Evolutionary conservation across 2,329 filamentous ascomycete genomes (phyloP).

Genomic region (Colletotrichum neosansevieriae): DNA sequence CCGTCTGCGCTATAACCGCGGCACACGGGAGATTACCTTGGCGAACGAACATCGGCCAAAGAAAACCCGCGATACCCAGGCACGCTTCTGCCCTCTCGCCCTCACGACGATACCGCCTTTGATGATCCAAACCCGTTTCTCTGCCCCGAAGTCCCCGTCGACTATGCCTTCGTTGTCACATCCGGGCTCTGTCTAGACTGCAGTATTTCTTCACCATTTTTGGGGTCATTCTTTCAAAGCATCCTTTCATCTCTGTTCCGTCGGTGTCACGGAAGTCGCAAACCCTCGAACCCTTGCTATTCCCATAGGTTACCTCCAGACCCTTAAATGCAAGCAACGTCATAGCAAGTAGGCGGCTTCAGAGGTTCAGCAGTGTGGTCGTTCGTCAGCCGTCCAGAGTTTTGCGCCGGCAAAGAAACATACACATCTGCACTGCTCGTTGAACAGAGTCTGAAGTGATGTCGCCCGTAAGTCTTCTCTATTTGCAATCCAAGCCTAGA

Average conservation of each 20-base stretch:
- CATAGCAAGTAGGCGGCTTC: slow-evolving; percentile 34
- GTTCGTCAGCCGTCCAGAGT: slow-evolving; percentile 5
- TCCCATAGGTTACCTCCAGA: slow-evolving; percentile 1
- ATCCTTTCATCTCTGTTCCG: slow-evolving; percentile 14
- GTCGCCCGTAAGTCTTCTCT: slow-evolving; percentile 32
- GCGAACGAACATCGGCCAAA: slow-evolving; percentile 3
- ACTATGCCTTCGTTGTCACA: slow-evolving; percentile 31
- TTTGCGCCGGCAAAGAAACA: slow-evolving; percentile 18
- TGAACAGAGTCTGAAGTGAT: slow-evolving; percentile 38
- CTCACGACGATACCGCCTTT: slow-evolving; percentile 21
- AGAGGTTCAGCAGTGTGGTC: slow-evolving; percentile 38
- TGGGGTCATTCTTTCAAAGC: slow-evolving; percentile 34
- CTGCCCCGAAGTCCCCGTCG: slow-evolving; percentile 1
- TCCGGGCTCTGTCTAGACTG: slow-evolving; percentile 14
- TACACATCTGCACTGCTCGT: slow-evolving; percentile 26
- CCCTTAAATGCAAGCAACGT: slow-evolving; percentile 36
- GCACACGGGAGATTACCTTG: slow-evolving; percentile 28
- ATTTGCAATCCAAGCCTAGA: not conserved
- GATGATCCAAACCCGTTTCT: slow-evolving; percentile 3
- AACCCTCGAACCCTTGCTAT: not conserved
- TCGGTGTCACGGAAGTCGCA: slow-evolving; percentile 12
- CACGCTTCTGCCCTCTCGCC: not conserved
- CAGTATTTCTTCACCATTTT: not conserved
- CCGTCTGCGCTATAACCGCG: slow-evolving; percentile 19
- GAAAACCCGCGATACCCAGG: slow-evolving; percentile 34